phyloP scores from a whole-genome alignment of 202 grass and related monocot species.

The Carex arenaria region DNA sequence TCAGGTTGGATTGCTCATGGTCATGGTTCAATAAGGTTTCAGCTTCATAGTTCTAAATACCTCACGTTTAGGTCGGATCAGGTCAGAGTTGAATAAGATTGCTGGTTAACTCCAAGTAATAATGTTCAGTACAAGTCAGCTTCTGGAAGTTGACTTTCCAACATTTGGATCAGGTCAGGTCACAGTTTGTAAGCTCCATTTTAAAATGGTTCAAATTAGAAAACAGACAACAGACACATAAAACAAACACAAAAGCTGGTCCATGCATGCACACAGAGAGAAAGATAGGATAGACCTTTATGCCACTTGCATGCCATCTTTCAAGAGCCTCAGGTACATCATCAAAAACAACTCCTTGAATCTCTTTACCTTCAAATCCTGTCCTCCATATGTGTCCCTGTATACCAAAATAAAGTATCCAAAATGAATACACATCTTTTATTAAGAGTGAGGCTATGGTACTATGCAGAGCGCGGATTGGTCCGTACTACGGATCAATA shows the following conservation, averaged over 20 bases:
- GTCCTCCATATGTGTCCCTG: slow-evolving; percentile 81
- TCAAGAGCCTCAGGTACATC: slow-evolving; percentile 60
- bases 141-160: not conserved
- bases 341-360: slow-evolving; percentile 62
- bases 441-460: no score
- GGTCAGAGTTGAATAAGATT: not conserved
- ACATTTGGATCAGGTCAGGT: not conserved
- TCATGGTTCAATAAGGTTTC: not conserved
- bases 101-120: not conserved
- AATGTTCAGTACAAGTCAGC: not conserved
- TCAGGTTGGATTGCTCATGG: not conserved
- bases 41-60: not conserved
- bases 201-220: not conserved
- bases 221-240: not conserved
- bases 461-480: no score
- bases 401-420: not conserved
- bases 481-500: no score
- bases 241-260: not conserved
- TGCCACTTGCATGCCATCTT: slow-evolving; percentile 52
- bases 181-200: not conserved
- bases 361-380: slow-evolving; percentile 58
- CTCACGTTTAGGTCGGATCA: not conserved
- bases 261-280: not conserved
- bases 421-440: not conserved
- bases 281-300: slow-evolving; percentile 38